Evolutionary conservation across 2,329 filamentous ascomycete species (phyloP), one percentile per base, ranked within the genome.

Genomic region (Epichloe festucae): DNA sequence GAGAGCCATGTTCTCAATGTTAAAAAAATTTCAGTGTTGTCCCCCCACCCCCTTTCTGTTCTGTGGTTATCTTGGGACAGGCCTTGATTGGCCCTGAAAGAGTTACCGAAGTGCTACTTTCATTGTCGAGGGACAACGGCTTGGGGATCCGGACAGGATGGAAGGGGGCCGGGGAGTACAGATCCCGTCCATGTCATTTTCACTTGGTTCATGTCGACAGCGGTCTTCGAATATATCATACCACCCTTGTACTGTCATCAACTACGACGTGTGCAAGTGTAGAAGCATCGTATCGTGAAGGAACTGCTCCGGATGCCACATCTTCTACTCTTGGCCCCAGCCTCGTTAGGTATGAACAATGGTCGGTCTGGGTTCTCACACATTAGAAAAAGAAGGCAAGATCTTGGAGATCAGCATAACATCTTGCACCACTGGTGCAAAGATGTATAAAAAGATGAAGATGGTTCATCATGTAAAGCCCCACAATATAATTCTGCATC

Each of bases 1-100:
- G 65, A 65, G 64, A 57, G 58, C 43, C 46, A 48, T 56, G 49
- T 49, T 57, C 56, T 54, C 51, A 52, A 41, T 57, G 52, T 53
- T 54, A 52, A 49, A 53, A n/a, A 21, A 21, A 21, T 21, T 1
- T 21, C 19, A 3, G 48, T 49, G 8, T 43, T 8, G 14, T 15
- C 21, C 6, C 5, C 21, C 21, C 21, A 1, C 21, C 14, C 50
- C 49, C 39, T 12, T 19, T 41, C 17, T 39, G 23, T 44, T 45
- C 21, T 49, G 47, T 48, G 19, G 14, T 48, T 27, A 42, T n/a
- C 19, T 19, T 21, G 23, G 34, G 41, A 46, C 38, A 51, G 21
- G 36, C 39, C 49, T 48, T 21, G 15, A 14, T 47, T 23, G 39
- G 43, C 41, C 51, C 41, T 50, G 17, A 21, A 35, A 23, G 23